Evolutionary conservation across 106 monocot species (phyloP).

Genomic region (Allium fistulosum): DNA sequence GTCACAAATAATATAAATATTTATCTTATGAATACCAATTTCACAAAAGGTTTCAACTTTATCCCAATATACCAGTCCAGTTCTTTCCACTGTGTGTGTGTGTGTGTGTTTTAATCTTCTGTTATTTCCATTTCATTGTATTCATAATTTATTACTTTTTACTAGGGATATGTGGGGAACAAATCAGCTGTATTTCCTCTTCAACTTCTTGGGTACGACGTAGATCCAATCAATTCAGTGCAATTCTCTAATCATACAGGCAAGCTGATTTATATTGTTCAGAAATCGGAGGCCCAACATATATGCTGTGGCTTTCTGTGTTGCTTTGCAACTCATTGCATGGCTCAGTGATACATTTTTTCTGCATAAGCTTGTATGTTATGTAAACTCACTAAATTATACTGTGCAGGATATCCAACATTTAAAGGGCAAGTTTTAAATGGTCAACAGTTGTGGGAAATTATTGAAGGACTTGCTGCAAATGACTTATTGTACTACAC

Average conservation of each 20-base stretch:
- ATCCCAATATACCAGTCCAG: too few relatives aligned
- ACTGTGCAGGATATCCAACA: constrained; percentile 78
- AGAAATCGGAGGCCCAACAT: constrained; percentile 27
- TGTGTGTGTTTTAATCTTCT: background rate
- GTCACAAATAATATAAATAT: too few relatives aligned
- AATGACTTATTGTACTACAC: constrained; percentile 91
- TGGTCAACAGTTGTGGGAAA: constrained; percentile 85
- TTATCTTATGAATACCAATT: too few relatives aligned
- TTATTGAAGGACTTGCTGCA: constrained; percentile 89
- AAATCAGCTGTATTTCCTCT: constrained; percentile 99
- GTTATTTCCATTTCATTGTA: background rate
- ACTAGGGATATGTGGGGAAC: constrained; percentile 97
- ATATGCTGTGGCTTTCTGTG: constrained; percentile 37
- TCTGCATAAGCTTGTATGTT: background rate
- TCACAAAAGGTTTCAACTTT: too few relatives aligned
- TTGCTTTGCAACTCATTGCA: constrained; percentile 15
- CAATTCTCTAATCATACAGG: constrained; percentile 99
- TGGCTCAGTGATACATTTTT: constrained; percentile 5
- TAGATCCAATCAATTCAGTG: constrained; percentile 98
- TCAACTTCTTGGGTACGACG: constrained; percentile 98
- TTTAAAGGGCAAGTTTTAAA: constrained; percentile 93
- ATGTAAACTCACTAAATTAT: constrained; percentile 8
- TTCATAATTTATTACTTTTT: background rate
- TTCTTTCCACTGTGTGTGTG: too few relatives aligned
- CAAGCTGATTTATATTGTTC: constrained; percentile 58